Evolutionary conservation across 495 filamentous ascomycete genomes (phyloP).

Genomic region (Penicillium mononematosum): DNA sequence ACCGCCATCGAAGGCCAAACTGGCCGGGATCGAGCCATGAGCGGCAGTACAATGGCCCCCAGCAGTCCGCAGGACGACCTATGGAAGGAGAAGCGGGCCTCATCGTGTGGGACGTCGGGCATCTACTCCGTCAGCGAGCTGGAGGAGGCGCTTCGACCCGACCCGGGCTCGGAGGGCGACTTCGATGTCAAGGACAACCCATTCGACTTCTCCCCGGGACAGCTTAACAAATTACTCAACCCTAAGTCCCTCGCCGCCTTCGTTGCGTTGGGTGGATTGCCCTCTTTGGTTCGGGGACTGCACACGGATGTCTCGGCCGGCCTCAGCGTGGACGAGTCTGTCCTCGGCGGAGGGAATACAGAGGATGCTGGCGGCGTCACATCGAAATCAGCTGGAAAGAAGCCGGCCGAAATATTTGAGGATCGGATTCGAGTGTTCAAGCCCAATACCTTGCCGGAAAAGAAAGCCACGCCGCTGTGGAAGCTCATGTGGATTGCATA

Average conservation of each 20-base stretch:
- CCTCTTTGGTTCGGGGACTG: conserved; percentile 73
- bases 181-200: conserved; percentile 73
- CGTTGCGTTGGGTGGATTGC: conserved; percentile 72
- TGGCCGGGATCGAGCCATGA: too few relatives aligned
- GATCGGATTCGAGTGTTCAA: conserved; percentile 22
- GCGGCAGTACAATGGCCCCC: too few relatives aligned
- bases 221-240: conserved; percentile 73
- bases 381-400: too few relatives aligned
- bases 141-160: conserved; percentile 38
- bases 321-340: conserved; percentile 70
- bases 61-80: too few relatives aligned
- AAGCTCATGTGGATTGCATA: conserved; percentile 78
- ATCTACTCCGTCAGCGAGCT: too few relatives aligned
- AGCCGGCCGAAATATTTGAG: too few relatives aligned
- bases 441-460: conserved; percentile 65
- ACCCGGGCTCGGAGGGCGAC: conserved; percentile 67
- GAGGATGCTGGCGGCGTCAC: too few relatives aligned
- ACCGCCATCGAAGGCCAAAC: too few relatives aligned
- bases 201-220: conserved; percentile 80
- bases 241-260: conserved; percentile 80
- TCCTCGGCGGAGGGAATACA: conserved; percentile 49
- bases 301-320: conserved; percentile 66
- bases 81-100: too few relatives aligned
- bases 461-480: conserved; percentile 69
- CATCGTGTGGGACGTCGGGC: too few relatives aligned